phyloP scores from a whole-genome alignment of 176 grass and related monocot genomes.

The Olyra latifolia region DNA sequence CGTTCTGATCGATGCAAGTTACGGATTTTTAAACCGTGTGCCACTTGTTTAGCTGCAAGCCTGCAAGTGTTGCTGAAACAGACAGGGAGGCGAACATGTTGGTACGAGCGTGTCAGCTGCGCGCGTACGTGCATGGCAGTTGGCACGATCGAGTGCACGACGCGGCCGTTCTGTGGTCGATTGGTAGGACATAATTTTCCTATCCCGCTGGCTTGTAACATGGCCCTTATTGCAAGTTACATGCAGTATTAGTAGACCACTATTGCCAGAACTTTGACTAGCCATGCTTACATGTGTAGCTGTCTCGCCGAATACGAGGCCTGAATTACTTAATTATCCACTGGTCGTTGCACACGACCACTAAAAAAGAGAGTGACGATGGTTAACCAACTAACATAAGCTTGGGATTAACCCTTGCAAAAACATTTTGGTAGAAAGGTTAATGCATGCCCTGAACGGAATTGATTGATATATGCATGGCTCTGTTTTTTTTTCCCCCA shows the following conservation, averaged over 20 bases:
- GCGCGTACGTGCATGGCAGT: neutral
- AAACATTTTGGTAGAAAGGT: neutral
- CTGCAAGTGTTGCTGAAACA: neutral
- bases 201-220: neutral
- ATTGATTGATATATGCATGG: neutral
- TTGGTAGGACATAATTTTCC: neutral
- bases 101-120: neutral
- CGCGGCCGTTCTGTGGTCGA: neutral
- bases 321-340: too few relatives aligned
- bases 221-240: neutral
- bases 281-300: neutral
- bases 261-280: neutral
- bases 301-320: neutral
- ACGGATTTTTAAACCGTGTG: neutral
- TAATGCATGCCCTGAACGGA: neutral
- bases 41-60: neutral
- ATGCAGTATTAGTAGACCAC: neutral
- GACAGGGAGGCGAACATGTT: neutral
- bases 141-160: neutral
- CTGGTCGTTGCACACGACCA: too few relatives aligned
- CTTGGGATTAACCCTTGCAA: neutral
- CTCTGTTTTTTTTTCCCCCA: neutral
- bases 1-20: too few relatives aligned
- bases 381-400: neutral
- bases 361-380: neutral